Base-by-base conservation (phyloP, 1,284 basidiomycete genomes). In the Entoloma clypeatum region DNA sequence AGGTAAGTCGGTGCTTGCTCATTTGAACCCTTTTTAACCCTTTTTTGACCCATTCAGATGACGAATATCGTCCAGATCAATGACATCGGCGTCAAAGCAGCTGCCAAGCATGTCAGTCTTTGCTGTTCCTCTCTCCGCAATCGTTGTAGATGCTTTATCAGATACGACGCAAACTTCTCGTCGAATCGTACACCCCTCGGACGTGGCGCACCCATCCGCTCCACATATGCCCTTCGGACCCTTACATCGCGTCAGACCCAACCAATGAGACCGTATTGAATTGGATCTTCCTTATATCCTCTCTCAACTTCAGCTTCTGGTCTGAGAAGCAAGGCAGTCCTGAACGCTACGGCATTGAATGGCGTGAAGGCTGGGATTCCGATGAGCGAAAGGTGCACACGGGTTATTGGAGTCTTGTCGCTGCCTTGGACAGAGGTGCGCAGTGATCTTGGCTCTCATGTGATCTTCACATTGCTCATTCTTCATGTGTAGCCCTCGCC, bases 221-320 rank as follows among this genome's bases (percentile, higher is more conserved):
- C 17, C 87, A 90, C 55, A 70, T 87, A 27, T 74, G 74, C 48
- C 83, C 87, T 6, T 65, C 74, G 0, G 79, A 82, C 47, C 75
- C 78, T 0, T 80, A 77, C 55, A 65, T 73, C 25, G 63, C 71
- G 4, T 51, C 61, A 3, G 66, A 81, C 38, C 72, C 77, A 3
- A 61, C 69, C 35, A 83, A 79, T 13, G 72, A 67, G 53, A 59
- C 68, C 26, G 74, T 76, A 18, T 65, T 91, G 21, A 69, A 90
- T 61, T 91, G 88, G 88, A 81, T 92, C 47, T 91, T 92, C 61
- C 71, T 90, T 38, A 79, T 92, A 24, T 87, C 87, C 0, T 72
- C 82, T 2, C 71, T 91, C 34, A 92, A 92, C 60, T 92, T 92
- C 61, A 85, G 79, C 50, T 92, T 92, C 56, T 92, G 88, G 88